Conservation (phyloP, 306 rosid genomes). For the Pterocarpus santalinus region DNA sequence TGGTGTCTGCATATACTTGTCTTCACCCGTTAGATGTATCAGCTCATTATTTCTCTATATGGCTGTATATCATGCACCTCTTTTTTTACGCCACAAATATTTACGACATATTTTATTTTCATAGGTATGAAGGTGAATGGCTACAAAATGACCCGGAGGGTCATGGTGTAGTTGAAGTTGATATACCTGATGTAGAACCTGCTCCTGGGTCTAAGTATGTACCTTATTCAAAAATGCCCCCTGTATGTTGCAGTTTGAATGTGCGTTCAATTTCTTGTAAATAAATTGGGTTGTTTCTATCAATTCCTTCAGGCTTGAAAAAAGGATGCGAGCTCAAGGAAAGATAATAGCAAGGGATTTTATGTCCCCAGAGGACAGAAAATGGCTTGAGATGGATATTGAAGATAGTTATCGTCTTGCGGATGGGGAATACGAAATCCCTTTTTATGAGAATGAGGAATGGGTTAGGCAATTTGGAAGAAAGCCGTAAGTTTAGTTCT, state of each 20-base stretch:
- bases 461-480: conserved; percentile 76
- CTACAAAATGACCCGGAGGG: conserved; percentile 88
- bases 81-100: conserved; percentile 27
- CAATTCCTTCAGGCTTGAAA: conserved; percentile 75
- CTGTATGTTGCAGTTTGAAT: conserved; percentile 24
- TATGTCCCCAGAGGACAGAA: conserved; percentile 80
- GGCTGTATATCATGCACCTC: conserved; percentile 29
- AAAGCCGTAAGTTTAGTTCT: conserved; percentile 74
- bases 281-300: conserved; percentile 47
- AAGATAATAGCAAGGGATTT: conserved; percentile 78
- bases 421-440: conserved; percentile 65
- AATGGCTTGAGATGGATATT: conserved; percentile 96
- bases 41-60: conserved; percentile 28
- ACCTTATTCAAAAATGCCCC: conserved; percentile 30
- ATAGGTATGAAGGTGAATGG: conserved; percentile 99
- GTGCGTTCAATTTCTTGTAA: conserved; percentile 34
- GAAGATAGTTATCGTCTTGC: conserved; percentile 78
- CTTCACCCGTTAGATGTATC: conserved; percentile 6
- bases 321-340: conserved; percentile 89
- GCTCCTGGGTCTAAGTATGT: conserved; percentile 91
- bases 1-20: not conserved
- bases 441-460: conserved; percentile 80
- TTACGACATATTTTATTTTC: conserved; percentile 40
- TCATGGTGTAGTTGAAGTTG: conserved; percentile 95
- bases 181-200: conserved; percentile 89